Evolutionary conservation across 108 stramenopile species (phyloP).

Genomic region (Nitzschia sp.): DNA sequence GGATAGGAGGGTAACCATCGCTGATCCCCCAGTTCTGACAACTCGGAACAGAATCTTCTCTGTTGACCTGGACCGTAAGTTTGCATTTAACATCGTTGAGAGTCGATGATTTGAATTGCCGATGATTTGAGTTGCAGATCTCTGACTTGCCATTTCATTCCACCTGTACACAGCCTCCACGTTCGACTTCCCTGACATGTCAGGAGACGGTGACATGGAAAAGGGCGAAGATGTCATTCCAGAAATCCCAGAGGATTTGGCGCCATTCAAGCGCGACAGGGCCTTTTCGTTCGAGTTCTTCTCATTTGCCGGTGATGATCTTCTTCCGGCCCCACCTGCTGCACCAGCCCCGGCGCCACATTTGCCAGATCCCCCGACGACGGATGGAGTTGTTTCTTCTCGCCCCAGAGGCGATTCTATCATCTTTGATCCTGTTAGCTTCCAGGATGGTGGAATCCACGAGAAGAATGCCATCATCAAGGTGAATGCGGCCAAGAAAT

Average conservation of each 20-base stretch:
- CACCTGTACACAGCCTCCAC: constrained; percentile 37
- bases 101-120: no score
- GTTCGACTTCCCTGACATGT: constrained; percentile 65
- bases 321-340: constrained; percentile 39
- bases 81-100: no score
- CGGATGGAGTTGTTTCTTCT: constrained; percentile 4
- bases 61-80: constrained; percentile 83
- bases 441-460: constrained; percentile 89
- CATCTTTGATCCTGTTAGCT: constrained; percentile 87
- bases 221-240: constrained; percentile 3
- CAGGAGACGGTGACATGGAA: constrained; percentile 30
- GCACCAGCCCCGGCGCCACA: constrained; percentile 1
- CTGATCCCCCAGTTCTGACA: constrained; percentile 9
- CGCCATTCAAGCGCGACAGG: constrained; percentile 54
- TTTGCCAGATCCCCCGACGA: constrained; percentile 12
- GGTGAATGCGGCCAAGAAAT: constrained; percentile 8
- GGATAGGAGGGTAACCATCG: constrained; percentile 21
- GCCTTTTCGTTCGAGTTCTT: constrained; percentile 90
- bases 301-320: constrained; percentile 77
- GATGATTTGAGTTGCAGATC: no score
- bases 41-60: constrained; percentile 65
- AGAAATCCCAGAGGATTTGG: constrained; percentile 21
- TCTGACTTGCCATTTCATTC: neutral
- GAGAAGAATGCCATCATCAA: constrained; percentile 69
- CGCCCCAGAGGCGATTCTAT: constrained; percentile 90